Percentiles rank a stretch among this genome's conserved stretches.
These are phyloP conservation scores for Panaeolus papilionaceus DNA, from an alignment of 768 basidiomycete genomes.

Conservation along the genomic window DNA sequence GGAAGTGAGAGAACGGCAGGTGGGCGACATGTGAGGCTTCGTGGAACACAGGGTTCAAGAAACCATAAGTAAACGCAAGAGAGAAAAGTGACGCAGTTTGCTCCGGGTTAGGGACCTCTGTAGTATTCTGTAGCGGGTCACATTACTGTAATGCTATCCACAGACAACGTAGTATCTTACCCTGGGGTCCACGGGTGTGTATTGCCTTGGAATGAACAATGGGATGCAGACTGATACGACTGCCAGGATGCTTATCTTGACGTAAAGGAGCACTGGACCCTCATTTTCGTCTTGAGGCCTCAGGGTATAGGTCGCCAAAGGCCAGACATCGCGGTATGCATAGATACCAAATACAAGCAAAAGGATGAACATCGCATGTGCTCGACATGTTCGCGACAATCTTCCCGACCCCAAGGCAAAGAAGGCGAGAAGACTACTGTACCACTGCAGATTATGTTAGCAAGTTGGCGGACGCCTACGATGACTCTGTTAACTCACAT, in stretches of 20 bases:
- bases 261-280: constrained; percentile 50
- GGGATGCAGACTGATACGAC: constrained; percentile 55
- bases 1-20: constrained; percentile 56
- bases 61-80: constrained; percentile 49
- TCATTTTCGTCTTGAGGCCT: constrained; percentile 50
- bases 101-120: constrained; percentile 46
- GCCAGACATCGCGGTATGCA: constrained; percentile 61
- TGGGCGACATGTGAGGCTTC: constrained; percentile 49
- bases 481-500: not conserved
- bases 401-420: constrained; percentile 39
- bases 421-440: constrained; percentile 46
- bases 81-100: constrained; percentile 58
- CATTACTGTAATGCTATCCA: not conserved
- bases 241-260: constrained; percentile 49
- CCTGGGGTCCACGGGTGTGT: constrained; percentile 59
- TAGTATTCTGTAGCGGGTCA: constrained; percentile 35
- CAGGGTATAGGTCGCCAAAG: constrained; percentile 55
- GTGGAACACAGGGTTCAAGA: constrained; percentile 58
- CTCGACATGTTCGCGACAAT: constrained; percentile 32
- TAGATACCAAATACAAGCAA: constrained; percentile 48
- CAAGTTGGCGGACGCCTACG: not conserved
- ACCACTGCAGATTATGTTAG: constrained; percentile 26
- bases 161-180: constrained; percentile 29
- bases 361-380: constrained; percentile 36
- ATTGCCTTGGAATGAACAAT: constrained; percentile 55